Evolutionary conservation across 345 rosid species (phyloP).

Genomic region (Conringia planisiliqua): DNA sequence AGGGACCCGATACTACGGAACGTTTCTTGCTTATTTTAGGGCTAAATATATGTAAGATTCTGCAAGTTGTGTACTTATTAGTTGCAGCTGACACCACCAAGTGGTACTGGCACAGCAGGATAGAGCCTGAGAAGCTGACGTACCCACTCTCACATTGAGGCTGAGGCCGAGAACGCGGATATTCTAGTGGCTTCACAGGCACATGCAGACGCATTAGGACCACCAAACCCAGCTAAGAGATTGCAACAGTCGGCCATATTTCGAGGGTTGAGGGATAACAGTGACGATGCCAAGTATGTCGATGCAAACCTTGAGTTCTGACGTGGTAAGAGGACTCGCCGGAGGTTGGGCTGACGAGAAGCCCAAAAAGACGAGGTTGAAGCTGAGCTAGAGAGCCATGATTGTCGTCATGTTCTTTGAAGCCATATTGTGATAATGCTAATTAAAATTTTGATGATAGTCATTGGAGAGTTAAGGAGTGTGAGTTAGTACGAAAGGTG

Average conservation of each 20-base stretch:
- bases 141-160: background rate
- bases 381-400: slow-evolving; percentile 19
- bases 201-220: background rate
- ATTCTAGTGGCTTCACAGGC: background rate
- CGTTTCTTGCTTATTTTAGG: slow-evolving; percentile 1
- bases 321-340: background rate
- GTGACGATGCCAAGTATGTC: background rate
- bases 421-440: slow-evolving; percentile 6
- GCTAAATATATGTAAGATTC: background rate
- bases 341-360: slow-evolving; percentile 5
- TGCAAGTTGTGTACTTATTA: background rate
- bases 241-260: background rate
- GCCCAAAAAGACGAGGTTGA: slow-evolving; percentile 19
- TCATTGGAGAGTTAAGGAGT: background rate
- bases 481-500: background rate
- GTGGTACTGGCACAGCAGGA: background rate
- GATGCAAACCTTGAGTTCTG: background rate
- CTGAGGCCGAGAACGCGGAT: background rate
- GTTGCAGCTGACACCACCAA: background rate
- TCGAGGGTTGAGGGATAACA: background rate
- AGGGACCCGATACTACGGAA: background rate
- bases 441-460: background rate
- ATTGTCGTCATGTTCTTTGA: slow-evolving; percentile 4
- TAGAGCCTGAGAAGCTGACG: background rate
- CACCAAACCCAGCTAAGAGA: background rate